Percentiles rank a stretch among this genome's conserved stretches.
phyloP scores from a whole-genome alignment of 2,329 filamentous ascomycete species.

The Trichoderma asperellum region DNA sequence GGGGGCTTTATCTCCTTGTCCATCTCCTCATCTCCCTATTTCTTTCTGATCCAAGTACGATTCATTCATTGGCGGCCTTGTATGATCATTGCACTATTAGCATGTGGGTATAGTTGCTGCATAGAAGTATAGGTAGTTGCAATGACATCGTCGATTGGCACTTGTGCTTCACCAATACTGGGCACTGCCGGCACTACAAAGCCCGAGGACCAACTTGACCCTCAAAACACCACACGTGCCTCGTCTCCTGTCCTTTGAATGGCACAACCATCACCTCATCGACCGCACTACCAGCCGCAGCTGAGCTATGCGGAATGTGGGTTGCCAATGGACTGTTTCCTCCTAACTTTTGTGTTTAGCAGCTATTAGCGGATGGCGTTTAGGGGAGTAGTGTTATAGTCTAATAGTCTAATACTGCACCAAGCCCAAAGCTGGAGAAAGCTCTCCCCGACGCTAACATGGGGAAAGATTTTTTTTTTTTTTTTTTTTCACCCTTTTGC shows the following conservation, averaged over 20 bases:
- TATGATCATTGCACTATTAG: background rate
- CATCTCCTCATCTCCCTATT: background rate
- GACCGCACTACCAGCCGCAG: background rate
- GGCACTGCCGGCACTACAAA: background rate
- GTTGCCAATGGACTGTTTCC: background rate
- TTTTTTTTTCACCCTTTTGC: background rate
- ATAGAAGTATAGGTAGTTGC: background rate
- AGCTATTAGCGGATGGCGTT: background rate
- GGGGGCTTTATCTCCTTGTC: background rate
- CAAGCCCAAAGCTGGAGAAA: constrained; percentile 10
- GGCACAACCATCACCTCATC: background rate
- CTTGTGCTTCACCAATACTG: background rate
- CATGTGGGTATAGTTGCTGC: background rate
- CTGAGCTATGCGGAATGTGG: constrained; percentile 5
- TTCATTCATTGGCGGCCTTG: background rate
- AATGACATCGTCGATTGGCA: background rate
- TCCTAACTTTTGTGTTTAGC: background rate
- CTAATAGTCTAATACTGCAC: background rate
- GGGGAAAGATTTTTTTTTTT: background rate
- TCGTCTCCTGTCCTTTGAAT: background rate
- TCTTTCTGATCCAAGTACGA: background rate
- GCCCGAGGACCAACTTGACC: background rate
- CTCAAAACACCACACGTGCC: constrained; percentile 1
- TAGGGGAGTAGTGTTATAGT: background rate
- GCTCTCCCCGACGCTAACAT: constrained; percentile 12